These are phyloP conservation scores for Ophiostoma himal-ulmi DNA, from an alignment of 2,329 filamentous ascomycete genomes.

Conservation along the genomic window DNA sequence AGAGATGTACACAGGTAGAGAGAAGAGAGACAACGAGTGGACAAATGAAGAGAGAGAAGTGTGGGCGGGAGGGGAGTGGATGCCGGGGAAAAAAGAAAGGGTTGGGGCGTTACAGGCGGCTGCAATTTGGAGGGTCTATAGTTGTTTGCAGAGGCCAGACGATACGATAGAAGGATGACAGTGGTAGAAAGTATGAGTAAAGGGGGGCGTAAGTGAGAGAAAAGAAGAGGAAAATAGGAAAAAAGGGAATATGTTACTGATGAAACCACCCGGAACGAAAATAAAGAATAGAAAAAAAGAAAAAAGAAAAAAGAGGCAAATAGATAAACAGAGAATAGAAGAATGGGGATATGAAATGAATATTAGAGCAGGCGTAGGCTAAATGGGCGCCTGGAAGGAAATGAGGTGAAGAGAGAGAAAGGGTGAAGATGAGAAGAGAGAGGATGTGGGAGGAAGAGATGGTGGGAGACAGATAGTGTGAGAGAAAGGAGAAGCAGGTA, in stretches of 20 bases:
- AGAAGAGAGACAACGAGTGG: constrained; percentile 6
- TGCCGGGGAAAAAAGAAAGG: not conserved
- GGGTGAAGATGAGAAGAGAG: constrained; percentile 11
- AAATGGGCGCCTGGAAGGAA: not conserved
- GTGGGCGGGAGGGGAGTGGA: not conserved
- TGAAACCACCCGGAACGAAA: not conserved
- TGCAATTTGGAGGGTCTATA: not conserved
- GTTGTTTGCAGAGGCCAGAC: not conserved
- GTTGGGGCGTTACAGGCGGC: constrained; percentile 1
- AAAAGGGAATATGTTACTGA: not conserved
- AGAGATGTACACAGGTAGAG: not conserved
- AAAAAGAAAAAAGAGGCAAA: not conserved
- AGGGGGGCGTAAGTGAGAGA: not conserved
- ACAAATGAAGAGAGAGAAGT: not conserved
- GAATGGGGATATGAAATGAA: not conserved
- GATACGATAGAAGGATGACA: too few species aligned
- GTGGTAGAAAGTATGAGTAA: not conserved
- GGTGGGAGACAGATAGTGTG: not conserved
- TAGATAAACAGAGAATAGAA: not conserved
- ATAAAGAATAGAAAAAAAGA: constrained; percentile 3
- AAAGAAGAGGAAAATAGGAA: constrained; percentile 8
- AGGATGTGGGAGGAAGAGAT: constrained; percentile 3
- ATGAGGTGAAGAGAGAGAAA: constrained; percentile 2
- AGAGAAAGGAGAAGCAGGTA: not conserved
- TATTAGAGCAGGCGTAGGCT: not conserved